Evolutionary conservation across 805 yeast genomes (phyloP), one percentile per base, ranked within the genome.

Genomic region (Scheffersomyces amazonensis): DNA sequence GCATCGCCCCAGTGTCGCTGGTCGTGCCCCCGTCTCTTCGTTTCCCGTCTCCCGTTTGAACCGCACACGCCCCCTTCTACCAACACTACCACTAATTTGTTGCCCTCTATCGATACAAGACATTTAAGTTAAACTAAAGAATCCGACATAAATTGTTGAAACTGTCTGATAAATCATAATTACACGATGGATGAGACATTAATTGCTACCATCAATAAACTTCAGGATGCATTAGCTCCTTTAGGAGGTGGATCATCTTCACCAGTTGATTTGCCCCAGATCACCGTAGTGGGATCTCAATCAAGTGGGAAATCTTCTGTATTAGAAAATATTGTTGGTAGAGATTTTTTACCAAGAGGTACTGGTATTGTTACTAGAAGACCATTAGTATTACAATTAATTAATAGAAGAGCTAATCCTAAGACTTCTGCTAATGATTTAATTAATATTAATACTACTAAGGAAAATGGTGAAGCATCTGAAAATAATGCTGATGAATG

Each of bases 141-240:
- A n/a, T n/a, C n/a, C n/a, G n/a, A n/a, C n/a, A n/a, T n/a, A n/a
- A n/a, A n/a, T n/a, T n/a, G n/a, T n/a, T n/a, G n/a, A n/a, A n/a
- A n/a, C n/a, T n/a, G n/a, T n/a, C n/a, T n/a, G n/a, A n/a, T n/a
- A n/a, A n/a, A n/a, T n/a, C n/a, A n/a, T n/a, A n/a, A n/a, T n/a
- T n/a, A n/a, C 60, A 27, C 69, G 61, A 85, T 85, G 93, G 93
- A 85, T 64, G 87, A 83, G 62, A 64, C 80, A 18, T 74, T 85
- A 48, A 88, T 88, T 53, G 80, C 85, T 37, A 85, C 95, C 16
- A 91, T 88, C 57, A 88, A 88, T 71, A 87, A 86, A 61, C 76
- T 87, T 41, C 95, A 90, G 68, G 98, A 91, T 61, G 99, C 96
- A n/a, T 77, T 93, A 57, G 96, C 97, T 20, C 95, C 96, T 9